These are phyloP conservation scores for Dendrocalamus sinicus DNA, from an alignment of 176 grass and related monocot species.

Conservation along the genomic window DNA sequence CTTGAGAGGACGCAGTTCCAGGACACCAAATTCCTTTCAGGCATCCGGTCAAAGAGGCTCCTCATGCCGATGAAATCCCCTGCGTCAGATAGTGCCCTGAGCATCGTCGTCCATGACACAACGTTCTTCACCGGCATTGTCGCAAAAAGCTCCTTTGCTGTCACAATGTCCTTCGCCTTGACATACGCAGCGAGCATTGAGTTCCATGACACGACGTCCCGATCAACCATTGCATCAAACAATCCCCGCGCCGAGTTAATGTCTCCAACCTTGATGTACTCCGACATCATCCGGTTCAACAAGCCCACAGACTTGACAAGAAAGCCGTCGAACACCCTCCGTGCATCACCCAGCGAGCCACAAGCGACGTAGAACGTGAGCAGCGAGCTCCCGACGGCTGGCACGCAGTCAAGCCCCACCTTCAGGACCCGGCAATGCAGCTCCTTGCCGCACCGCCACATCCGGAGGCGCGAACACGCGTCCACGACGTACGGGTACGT, in stretches of 20 bases:
- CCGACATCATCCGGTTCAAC: conserved; percentile 50
- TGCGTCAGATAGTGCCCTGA: conserved; percentile 33
- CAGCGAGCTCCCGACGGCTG: conserved; percentile 45
- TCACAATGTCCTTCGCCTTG: conserved; percentile 3
- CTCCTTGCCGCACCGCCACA: conserved; percentile 8
- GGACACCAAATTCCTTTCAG: conserved; percentile 53
- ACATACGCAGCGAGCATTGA: conserved; percentile 45
- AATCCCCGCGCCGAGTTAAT: conserved; percentile 1
- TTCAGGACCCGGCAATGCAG: conserved; percentile 49
- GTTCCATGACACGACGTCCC: conserved; percentile 64
- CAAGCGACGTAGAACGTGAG: conserved; percentile 41
- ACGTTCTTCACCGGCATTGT: conserved; percentile 49
- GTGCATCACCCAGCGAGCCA: conserved; percentile 31
- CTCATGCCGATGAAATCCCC: conserved; percentile 46
- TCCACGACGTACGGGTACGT: conserved; percentile 56
- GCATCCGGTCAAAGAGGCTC: conserved; percentile 55
- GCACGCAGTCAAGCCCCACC: conserved; percentile 32
- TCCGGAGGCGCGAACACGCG: conserved; percentile 41
- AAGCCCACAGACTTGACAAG: conserved; percentile 1
- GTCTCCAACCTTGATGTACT: conserved; percentile 34
- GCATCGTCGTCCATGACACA: conserved; percentile 51
- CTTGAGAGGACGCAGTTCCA: conserved; percentile 65
- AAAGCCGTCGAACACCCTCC: conserved; percentile 47
- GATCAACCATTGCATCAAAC: conserved; percentile 51
- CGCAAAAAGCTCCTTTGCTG: conserved; percentile 38